Conservation (phyloP, 2,329 filamentous ascomycete genomes). For the Scedosporium dehoogii region DNA sequence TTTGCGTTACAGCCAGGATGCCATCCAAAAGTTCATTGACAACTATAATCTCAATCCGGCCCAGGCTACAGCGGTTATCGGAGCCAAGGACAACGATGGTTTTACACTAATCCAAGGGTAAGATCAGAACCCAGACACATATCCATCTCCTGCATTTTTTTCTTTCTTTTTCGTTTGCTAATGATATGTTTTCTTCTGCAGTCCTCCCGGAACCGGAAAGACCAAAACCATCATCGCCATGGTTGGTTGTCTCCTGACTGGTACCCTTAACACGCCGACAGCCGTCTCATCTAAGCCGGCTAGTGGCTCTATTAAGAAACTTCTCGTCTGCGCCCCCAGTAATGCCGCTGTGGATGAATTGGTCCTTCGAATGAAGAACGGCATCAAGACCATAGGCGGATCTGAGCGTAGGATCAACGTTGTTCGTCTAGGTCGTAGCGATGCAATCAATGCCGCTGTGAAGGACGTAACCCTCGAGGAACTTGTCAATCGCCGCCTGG, state of each 20-base stretch:
- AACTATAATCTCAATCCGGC: constrained; percentile 81
- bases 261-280: constrained; percentile 18
- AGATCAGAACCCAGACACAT: constrained; percentile 14
- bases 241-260: constrained; percentile 73
- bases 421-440: constrained; percentile 78
- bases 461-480: constrained; percentile 90
- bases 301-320: constrained; percentile 51
- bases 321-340: constrained; percentile 94
- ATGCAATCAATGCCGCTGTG: constrained; percentile 84
- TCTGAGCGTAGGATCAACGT: constrained; percentile 70
- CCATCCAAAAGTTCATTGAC: constrained; percentile 55
- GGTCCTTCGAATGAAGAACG: constrained; percentile 82
- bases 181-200: constrained; percentile 16
- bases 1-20: constrained; percentile 67
- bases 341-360: constrained; percentile 96
- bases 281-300: background rate
- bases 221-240: constrained; percentile 97
- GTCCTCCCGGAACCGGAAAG: constrained; percentile 92
- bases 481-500: constrained; percentile 67
- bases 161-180: background rate
- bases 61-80: constrained; percentile 84
- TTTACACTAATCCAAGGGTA: constrained; percentile 93
- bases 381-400: constrained; percentile 69
- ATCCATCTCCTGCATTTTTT: background rate
- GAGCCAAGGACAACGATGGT: constrained; percentile 88